A percentile compares a stretch with the other conserved stretches of the same genome.
These are phyloP conservation scores for Aspergillus fischeri DNA, from an alignment of 2,329 filamentous ascomycete genomes.

Conservation along the genomic window DNA sequence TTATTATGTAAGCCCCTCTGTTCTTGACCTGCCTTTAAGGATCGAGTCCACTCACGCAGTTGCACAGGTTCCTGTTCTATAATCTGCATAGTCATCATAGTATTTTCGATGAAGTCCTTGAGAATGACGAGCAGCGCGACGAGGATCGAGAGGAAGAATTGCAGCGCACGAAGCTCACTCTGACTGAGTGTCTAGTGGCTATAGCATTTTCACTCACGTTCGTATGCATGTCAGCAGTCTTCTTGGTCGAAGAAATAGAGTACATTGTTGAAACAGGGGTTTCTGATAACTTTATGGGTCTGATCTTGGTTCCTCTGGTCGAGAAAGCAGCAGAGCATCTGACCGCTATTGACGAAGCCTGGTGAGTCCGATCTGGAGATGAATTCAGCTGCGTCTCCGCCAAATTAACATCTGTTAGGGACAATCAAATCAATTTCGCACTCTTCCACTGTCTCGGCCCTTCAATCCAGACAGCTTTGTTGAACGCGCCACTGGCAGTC, in stretches of 20 bases:
- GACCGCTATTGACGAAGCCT: constrained; percentile 79
- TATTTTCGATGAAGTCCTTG: constrained; percentile 70
- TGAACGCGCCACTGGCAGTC: constrained; percentile 80
- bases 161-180: constrained; percentile 64
- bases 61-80: constrained; percentile 56
- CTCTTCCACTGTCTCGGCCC: constrained; percentile 81
- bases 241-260: constrained; percentile 69
- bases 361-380: constrained; percentile 44
- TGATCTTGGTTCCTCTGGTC: constrained; percentile 74
- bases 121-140: constrained; percentile 65
- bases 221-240: constrained; percentile 70
- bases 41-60: constrained; percentile 4
- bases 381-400: background rate
- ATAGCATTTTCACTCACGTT: constrained; percentile 61
- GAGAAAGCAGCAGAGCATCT: constrained; percentile 85
- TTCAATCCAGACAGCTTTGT: constrained; percentile 82
- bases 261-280: constrained; percentile 53
- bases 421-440: constrained; percentile 69
- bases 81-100: constrained; percentile 73
- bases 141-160: constrained; percentile 59
- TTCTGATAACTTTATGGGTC: constrained; percentile 59
- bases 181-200: constrained; percentile 67
- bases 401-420: constrained; percentile 22
- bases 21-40: no score
- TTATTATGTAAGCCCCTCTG: constrained; percentile 50